These are phyloP conservation scores for Phylloporus sp. DNA, from an alignment of 1,284 basidiomycete genomes.

Conservation along the genomic window DNA sequence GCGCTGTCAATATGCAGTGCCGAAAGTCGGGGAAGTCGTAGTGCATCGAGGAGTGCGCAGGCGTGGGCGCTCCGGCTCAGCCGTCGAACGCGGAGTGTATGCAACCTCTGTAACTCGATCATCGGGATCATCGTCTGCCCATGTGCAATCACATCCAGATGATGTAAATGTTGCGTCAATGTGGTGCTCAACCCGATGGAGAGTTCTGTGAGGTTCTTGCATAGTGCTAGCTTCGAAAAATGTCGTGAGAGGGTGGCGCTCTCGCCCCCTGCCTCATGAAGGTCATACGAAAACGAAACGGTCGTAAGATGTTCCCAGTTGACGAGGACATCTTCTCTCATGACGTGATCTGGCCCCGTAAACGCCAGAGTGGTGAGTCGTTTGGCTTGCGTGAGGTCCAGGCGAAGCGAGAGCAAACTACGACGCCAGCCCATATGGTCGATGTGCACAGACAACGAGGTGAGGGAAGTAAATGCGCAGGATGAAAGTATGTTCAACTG, in stretches of 20 bases:
- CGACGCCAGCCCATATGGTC: conserved; percentile 36
- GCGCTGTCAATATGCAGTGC: conserved; percentile 30
- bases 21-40: conserved; percentile 28
- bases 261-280: conserved; percentile 33
- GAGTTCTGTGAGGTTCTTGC: conserved; percentile 27
- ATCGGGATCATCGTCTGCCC: conserved; percentile 5
- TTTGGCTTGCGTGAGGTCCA: conserved; percentile 24
- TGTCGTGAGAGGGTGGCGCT: conserved; percentile 28
- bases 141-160: conserved; percentile 17
- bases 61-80: conserved; percentile 24
- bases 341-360: conserved; percentile 30
- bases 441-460: conserved; percentile 28
- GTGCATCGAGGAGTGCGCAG: conserved; percentile 20
- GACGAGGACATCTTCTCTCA: conserved; percentile 28
- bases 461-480: conserved; percentile 28
- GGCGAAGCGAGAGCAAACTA: conserved; percentile 23
- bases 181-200: conserved; percentile 27
- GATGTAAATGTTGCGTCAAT: conserved; percentile 19
- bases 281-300: conserved; percentile 28
- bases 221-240: conserved; percentile 20
- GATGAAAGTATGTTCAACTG: conserved; percentile 23
- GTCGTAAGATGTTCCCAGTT: conserved; percentile 31
- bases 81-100: conserved; percentile 31
- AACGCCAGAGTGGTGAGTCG: conserved; percentile 30
- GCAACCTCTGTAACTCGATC: conserved; percentile 26